A percentile compares a stretch with the other conserved stretches of the same genome.
Evolutionary conservation across 305 asterid genomes (phyloP).

Genomic region (Fraxinus floribunda): DNA sequence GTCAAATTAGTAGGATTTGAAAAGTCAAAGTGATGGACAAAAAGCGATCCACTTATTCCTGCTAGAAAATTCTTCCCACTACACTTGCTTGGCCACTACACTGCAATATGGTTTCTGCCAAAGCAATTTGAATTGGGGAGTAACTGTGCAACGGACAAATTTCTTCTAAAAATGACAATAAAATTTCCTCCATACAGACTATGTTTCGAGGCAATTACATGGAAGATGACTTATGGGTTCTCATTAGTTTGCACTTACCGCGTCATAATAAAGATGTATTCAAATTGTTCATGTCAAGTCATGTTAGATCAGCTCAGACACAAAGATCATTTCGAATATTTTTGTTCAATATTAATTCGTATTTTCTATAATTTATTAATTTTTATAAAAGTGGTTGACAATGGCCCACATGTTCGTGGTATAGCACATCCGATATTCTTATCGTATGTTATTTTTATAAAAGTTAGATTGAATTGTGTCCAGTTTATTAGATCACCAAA

Average conservation of each 20-base stretch:
- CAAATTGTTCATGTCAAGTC: neutral
- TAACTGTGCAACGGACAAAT: too few relatives aligned
- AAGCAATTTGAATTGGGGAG: too few relatives aligned
- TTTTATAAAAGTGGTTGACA: neutral
- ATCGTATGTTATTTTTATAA: neutral
- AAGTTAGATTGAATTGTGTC: neutral
- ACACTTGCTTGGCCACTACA: too few relatives aligned
- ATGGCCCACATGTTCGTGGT: neutral
- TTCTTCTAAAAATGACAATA: too few relatives aligned
- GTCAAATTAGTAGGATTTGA: too few relatives aligned
- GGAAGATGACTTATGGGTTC: neutral
- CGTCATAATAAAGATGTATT: neutral
- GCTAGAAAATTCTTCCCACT: too few relatives aligned
- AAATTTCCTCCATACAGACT: too few relatives aligned
- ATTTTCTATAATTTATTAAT: too few relatives aligned
- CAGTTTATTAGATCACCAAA: neutral
- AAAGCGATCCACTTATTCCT: too few relatives aligned
- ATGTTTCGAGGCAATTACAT: neutral
- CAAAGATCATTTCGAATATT: neutral
- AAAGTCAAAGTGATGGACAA: too few relatives aligned
- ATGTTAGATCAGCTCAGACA: neutral
- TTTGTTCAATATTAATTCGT: neutral
- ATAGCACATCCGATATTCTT: neutral
- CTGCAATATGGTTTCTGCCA: too few relatives aligned
- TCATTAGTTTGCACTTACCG: neutral